Evolutionary conservation across 108 stramenopile genomes (phyloP).

Genomic region (Licmophora abbreviata): DNA sequence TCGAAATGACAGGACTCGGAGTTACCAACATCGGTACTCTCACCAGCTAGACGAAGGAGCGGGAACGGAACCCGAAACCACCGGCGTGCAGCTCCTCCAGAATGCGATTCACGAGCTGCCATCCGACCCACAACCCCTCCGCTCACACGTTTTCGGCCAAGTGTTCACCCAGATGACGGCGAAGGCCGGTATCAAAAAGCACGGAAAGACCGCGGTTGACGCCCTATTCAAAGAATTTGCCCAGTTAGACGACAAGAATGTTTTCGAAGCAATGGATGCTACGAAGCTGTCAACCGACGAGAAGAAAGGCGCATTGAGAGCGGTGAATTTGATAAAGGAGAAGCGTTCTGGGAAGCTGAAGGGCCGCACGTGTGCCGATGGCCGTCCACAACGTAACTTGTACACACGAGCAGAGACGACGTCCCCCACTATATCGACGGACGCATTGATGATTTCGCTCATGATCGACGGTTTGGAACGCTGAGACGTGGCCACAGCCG

Average conservation of each 20-base stretch:
- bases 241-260: constrained; percentile 23
- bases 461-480: background rate
- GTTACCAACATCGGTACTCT: no score
- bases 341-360: constrained; percentile 2
- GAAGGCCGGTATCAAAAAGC: no score
- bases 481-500: background rate
- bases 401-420: background rate
- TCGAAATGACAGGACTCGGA: no score
- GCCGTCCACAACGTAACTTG: background rate
- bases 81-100: no score
- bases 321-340: constrained; percentile 2
- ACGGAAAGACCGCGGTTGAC: no score
- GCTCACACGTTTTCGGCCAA: no score
- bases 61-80: no score
- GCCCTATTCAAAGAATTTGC: constrained; percentile 17
- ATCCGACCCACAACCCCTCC: no score
- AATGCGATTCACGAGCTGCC: no score
- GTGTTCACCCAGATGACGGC: no score
- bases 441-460: background rate
- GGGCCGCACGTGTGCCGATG: background rate
- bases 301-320: constrained; percentile 4
- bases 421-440: background rate
- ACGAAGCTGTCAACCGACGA: constrained; percentile 12
- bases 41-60: no score
- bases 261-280: constrained; percentile 8